Conservation (phyloP, 2,329 filamentous ascomycete species). For the Neofusicoccum kwambonambiense region DNA sequence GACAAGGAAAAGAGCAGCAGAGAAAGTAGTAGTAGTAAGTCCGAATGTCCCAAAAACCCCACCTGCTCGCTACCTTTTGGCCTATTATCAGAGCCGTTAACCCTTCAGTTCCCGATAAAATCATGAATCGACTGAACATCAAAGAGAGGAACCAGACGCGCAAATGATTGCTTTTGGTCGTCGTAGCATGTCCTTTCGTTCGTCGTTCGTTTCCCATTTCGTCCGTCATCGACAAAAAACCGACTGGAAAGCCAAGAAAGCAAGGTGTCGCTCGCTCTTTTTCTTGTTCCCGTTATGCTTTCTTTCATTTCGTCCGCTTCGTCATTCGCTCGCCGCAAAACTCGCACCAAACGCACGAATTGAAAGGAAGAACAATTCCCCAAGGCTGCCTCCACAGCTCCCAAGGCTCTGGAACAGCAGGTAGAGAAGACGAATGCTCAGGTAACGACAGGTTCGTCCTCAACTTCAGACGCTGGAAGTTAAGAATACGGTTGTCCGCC, state of each 20-base stretch:
- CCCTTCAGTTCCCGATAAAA: background rate
- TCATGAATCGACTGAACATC: slow-evolving; percentile 8
- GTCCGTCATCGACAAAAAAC: slow-evolving; percentile 12
- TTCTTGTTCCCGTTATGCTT: slow-evolving; percentile 14
- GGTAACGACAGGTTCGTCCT: background rate
- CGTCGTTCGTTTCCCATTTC: slow-evolving; percentile 5
- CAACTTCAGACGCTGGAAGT: slow-evolving; percentile 9
- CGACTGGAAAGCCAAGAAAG: background rate
- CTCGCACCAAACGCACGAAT: background rate
- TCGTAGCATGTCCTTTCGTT: slow-evolving; percentile 15
- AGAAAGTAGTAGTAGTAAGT: slow-evolving; percentile 8
- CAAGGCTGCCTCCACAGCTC: background rate
- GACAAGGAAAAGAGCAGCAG: background rate
- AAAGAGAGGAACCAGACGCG: slow-evolving; percentile 13
- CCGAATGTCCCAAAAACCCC: background rate
- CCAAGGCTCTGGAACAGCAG: background rate
- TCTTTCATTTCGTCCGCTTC: slow-evolving; percentile 8
- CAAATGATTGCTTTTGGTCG: slow-evolving; percentile 13
- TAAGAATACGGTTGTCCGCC: background rate
- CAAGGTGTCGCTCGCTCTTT: slow-evolving; percentile 5
- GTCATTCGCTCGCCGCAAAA: background rate
- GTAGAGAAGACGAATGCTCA: background rate
- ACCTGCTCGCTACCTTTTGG: slow-evolving; percentile 2
- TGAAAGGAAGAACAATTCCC: background rate
- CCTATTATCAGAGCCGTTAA: background rate